Percentiles rank a stretch among this genome's conserved stretches.
Conservation (phyloP, 1,284 basidiomycete species). For the Trichosporon asahii region DNA sequence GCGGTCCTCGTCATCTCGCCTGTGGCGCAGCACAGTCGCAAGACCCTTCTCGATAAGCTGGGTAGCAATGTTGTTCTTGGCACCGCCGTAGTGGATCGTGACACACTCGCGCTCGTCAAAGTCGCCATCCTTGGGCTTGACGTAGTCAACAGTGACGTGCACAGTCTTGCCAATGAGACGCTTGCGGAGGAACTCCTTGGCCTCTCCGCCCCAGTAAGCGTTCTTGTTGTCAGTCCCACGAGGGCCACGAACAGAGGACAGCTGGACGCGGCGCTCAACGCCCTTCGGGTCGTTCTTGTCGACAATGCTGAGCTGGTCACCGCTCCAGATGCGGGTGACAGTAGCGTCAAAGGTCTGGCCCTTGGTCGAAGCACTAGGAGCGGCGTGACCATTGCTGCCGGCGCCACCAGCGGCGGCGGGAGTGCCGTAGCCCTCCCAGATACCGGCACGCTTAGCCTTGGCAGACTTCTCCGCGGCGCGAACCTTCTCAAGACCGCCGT, state of each 20-base stretch:
- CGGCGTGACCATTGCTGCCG: conserved; percentile 23
- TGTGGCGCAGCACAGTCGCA: conserved; percentile 84
- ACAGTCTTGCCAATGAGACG: conserved; percentile 87
- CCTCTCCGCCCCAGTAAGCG: conserved; percentile 84
- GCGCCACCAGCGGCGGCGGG: conserved; percentile 49
- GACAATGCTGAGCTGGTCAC: conserved; percentile 80
- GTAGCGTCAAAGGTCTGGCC: conserved; percentile 70
- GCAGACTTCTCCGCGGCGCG: conserved; percentile 78
- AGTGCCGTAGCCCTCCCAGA: conserved; percentile 67
- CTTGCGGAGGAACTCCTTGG: conserved; percentile 83
- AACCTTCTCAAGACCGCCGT: conserved; percentile 77
- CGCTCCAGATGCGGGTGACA: conserved; percentile 85
- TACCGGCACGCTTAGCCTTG: conserved; percentile 72
- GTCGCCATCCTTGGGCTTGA: conserved; percentile 87
- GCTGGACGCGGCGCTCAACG: conserved; percentile 78
- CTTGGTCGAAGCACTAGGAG: conserved; percentile 48
- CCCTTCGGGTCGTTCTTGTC: conserved; percentile 62
- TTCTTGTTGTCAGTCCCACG: conserved; percentile 83
- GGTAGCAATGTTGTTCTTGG: conserved; percentile 80
- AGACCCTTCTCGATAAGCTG: conserved; percentile 90
- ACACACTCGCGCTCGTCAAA: conserved; percentile 89
- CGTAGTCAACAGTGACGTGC: conserved; percentile 76
- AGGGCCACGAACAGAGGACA: conserved; percentile 84
- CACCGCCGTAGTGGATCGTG: conserved; percentile 77
- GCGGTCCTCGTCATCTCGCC: conserved; percentile 89